Base-by-base conservation (phyloP, 805 yeast genomes). In the Allodekkera sacchari region DNA sequence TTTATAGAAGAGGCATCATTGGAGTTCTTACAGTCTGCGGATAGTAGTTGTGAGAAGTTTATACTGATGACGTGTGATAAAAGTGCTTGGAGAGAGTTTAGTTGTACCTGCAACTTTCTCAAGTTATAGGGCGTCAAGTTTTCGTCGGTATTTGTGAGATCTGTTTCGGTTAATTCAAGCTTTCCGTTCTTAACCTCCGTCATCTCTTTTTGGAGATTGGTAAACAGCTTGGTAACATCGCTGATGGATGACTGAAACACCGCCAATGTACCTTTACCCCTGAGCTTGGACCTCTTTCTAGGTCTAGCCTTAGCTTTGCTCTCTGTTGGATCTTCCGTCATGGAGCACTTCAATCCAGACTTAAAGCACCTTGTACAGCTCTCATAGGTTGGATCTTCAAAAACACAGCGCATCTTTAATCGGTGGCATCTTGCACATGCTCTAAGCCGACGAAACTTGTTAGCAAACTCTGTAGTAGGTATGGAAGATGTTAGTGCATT, bases 391-490 rank as follows among this genome's bases (percentile, higher is more conserved):
- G 73, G 74, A 38, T 66, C 65, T 21, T 66, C 66, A 44, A 61
- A 71, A 3, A 63, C 60, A 48, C 77, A 71, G 42, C 67, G 57
- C 66, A 66, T 65, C 42, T 69, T 71, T 12, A 70, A 52, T 18
- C 75, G 45, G 36, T 68, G 70, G 39, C 77, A 71, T 36, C 77
- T 50, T 4, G 75, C 75, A 52, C 77, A 71, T 1, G 76, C 74
- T 31, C 70, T 53, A 20, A 58, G 40, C 35, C 66, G 62, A 35
- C 73, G 48, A 59, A 71, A 70, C 32, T 59, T 61, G 19, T 46
- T 52, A 6, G 69, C 57, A 48, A 68, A 68, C 11, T 47, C 53
- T 2, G 47, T 38, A 4, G 37, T 28, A 24, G 38, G 22, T 25
- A 18, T 15, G 10, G 26, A 17, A 11, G 30, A 28, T 4, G 18